Evolutionary conservation across 306 rosid species (phyloP), one percentile per base, ranked within the genome.

Genomic region (Dryas drummondii): DNA sequence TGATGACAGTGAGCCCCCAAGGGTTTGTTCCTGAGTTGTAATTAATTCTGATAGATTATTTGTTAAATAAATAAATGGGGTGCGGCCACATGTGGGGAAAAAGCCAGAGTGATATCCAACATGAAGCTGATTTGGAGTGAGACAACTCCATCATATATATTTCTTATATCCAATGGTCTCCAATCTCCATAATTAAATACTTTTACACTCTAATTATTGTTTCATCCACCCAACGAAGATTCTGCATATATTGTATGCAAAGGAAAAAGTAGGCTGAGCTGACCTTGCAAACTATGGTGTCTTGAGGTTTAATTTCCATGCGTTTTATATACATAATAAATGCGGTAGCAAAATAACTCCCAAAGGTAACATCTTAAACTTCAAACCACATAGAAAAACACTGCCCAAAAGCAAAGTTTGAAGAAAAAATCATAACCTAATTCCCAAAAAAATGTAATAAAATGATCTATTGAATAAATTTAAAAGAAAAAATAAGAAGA

Each of bases 61-160:
- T 22, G 32, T 42, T n/a, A 9, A 9, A 5, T 46, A 5, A 9
- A 46, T 46, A 9, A 9, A 5, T 4, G 49, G 77, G 78, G 79
- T 81, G 87, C 84, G 85, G 66, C 79, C 82, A 57, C 44, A 63
- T 83, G 88, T 89, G 79, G 85, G 83, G 64, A 14, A 80, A 82
- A 84, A 66, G 82, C 19, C 53, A 26, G 46, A 50, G 80, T 75
- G 70, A 68, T 59, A 49, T 57, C 80, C 76, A 64, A 81, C 79
- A 78, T 12, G 15, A 79, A 42, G 64, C 76, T 12, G 13, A 75
- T 71, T 58, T 63, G 63, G 16, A 69, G 82, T 88, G 81, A 78
- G 83, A 82, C 84, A 80, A 12, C 37, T 73, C 72, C 37, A 32
- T 48, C 22, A 22, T 22, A 22, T 22, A 44, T 10, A 17, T 56